Percentiles rank a stretch among this genome's conserved stretches.
Evolutionary conservation across 805 yeast genomes (phyloP).

Genomic region (Wickerhamomyces mucosus): DNA sequence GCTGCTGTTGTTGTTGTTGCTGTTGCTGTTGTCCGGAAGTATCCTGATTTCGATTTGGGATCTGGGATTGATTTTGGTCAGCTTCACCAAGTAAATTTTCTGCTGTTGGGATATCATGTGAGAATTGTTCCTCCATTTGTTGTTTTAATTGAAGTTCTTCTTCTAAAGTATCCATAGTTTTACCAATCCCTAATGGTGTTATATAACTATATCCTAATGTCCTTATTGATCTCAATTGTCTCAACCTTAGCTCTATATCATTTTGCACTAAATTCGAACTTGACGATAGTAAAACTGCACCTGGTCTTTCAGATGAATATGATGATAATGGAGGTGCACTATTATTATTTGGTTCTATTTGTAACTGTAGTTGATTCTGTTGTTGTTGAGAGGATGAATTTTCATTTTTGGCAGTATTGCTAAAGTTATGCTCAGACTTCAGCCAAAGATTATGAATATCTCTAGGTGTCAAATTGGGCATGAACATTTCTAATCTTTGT

Average conservation of each 20-base stretch:
- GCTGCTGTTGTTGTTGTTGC: slow-evolving; percentile 3
- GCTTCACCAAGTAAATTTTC: slow-evolving; percentile 23
- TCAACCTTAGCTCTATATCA: slow-evolving; percentile 8
- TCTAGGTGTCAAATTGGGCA: slow-evolving; percentile 36
- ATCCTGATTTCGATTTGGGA: slow-evolving; percentile 1
- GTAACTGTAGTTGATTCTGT: slow-evolving; percentile 5
- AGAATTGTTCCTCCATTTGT: slow-evolving; percentile 20
- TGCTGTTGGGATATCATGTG: slow-evolving; percentile 16
- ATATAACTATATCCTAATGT: slow-evolving; percentile 39
- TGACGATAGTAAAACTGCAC: slow-evolving; percentile 15
- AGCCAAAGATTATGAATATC: slow-evolving; percentile 39
- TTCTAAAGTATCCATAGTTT: slow-evolving; percentile 36
- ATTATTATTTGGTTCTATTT: slow-evolving; percentile 2
- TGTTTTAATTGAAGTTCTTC: slow-evolving; percentile 21
- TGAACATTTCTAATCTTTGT: slow-evolving; percentile 28
- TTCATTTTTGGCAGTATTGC: background rate
- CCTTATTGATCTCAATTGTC: slow-evolving; percentile 24
- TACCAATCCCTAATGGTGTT: slow-evolving; percentile 50
- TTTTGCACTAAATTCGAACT: slow-evolving; percentile 5
- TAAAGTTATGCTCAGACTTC: slow-evolving; percentile 1
- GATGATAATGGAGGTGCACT: slow-evolving; percentile 48
- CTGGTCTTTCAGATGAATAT: slow-evolving; percentile 38
- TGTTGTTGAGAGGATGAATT: slow-evolving; percentile 5
- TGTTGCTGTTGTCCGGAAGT: slow-evolving; percentile 1
- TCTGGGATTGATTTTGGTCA: slow-evolving; percentile 6